These are phyloP conservation scores for Coemansia erecta DNA, from an alignment of 192 early-diverging fungal species.

Conservation along the genomic window DNA sequence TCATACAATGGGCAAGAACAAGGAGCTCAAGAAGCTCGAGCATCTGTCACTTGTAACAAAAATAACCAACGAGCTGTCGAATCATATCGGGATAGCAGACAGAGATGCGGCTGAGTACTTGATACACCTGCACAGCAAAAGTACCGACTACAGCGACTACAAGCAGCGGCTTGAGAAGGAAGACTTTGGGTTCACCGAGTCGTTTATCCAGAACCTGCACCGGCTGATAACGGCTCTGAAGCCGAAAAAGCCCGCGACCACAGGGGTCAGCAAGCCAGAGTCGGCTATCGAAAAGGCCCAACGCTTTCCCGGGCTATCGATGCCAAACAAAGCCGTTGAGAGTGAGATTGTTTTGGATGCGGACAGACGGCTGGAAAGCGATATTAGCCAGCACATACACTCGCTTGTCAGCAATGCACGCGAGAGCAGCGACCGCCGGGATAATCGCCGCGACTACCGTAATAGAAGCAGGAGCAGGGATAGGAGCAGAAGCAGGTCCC, in stretches of 20 bases:
- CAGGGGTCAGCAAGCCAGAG: slow-evolving; percentile 24
- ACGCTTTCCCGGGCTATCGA: slow-evolving; percentile 78
- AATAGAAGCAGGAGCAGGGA: slow-evolving; percentile 13
- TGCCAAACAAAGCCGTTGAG: slow-evolving; percentile 24
- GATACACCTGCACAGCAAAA: slow-evolving; percentile 78
- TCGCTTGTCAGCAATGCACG: slow-evolving; percentile 21
- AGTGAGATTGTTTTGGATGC: slow-evolving; percentile 1
- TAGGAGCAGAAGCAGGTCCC: slow-evolving; percentile 34
- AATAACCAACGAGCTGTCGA: slow-evolving; percentile 85
- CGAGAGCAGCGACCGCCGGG: neutral
- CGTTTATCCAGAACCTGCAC: slow-evolving; percentile 81
- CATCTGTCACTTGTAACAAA: slow-evolving; percentile 86
- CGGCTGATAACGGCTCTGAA: slow-evolving; percentile 85
- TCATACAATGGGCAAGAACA: slow-evolving; percentile 14
- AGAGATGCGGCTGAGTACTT: slow-evolving; percentile 91
- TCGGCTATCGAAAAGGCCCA: slow-evolving; percentile 57
- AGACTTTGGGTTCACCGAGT: slow-evolving; percentile 79
- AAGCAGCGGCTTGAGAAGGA: slow-evolving; percentile 64
- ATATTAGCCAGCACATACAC: slow-evolving; percentile 39
- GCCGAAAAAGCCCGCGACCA: slow-evolving; percentile 45
- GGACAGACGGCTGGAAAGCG: slow-evolving; percentile 22
- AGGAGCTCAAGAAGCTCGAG: slow-evolving; percentile 73
- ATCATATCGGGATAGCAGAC: slow-evolving; percentile 90
- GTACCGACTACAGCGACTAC: slow-evolving; percentile 62
- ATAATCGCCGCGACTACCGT: slow-evolving; percentile 3